Evolutionary conservation across 1,284 basidiomycete genomes (phyloP).

Genomic region (Naganishia cerealis): DNA sequence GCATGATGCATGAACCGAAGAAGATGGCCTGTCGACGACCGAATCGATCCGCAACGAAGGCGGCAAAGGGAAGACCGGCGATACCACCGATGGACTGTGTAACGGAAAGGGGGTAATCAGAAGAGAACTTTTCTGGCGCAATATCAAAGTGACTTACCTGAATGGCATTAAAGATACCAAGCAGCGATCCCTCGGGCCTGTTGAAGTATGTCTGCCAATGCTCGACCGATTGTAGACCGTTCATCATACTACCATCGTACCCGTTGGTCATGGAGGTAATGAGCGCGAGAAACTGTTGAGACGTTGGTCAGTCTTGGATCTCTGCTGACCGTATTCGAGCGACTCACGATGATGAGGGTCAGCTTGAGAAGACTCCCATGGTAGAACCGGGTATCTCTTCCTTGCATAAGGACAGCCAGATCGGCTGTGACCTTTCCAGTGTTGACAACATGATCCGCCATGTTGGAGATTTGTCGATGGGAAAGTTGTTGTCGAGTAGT

Average conservation of each 20-base stretch:
- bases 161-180: slow-evolving; percentile 44
- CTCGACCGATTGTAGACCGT: slow-evolving; percentile 41
- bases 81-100: slow-evolving; percentile 39
- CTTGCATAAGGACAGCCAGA: slow-evolving; percentile 26
- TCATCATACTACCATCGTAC: slow-evolving; percentile 38
- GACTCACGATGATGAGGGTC: slow-evolving; percentile 28
- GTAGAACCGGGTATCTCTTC: slow-evolving; percentile 27
- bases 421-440: slow-evolving; percentile 14
- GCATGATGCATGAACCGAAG: slow-evolving; percentile 52
- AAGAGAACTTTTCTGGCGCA: not conserved
- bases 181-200: slow-evolving; percentile 38
- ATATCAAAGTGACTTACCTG: slow-evolving; percentile 32
- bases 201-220: slow-evolving; percentile 38
- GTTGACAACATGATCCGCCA: slow-evolving; percentile 29
- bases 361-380: slow-evolving; percentile 12
- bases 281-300: slow-evolving; percentile 32
- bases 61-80: slow-evolving; percentile 38
- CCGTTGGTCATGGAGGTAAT: slow-evolving; percentile 37
- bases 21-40: slow-evolving; percentile 47
- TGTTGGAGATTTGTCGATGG: not conserved
- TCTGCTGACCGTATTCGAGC: not conserved
- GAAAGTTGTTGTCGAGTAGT: slow-evolving; percentile 5
- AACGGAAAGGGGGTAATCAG: not conserved
- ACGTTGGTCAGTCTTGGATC: not conserved
- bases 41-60: slow-evolving; percentile 45